phyloP scores from a whole-genome alignment of 768 basidiomycete genomes.

The Boletus huronensis region DNA sequence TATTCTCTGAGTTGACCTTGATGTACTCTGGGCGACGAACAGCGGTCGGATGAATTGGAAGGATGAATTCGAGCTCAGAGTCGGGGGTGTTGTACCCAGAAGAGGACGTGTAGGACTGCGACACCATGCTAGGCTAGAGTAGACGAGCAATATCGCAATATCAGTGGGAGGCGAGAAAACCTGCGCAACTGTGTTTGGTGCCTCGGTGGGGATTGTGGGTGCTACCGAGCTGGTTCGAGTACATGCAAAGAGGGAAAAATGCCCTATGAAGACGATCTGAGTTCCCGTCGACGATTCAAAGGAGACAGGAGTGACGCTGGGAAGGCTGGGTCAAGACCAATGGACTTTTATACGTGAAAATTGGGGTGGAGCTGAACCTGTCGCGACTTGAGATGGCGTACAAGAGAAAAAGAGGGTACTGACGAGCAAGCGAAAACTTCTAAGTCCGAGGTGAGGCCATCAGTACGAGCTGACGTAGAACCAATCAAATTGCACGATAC shows the following conservation, averaged over 20 bases:
- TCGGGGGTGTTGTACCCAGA: slow-evolving; percentile 75
- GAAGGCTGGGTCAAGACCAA: background rate
- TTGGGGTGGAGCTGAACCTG: slow-evolving; percentile 10
- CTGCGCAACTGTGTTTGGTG: slow-evolving; percentile 74
- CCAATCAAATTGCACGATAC: slow-evolving; percentile 9
- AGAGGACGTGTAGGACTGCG: slow-evolving; percentile 39
- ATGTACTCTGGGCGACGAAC: slow-evolving; percentile 73
- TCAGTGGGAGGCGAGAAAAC: slow-evolving; percentile 53
- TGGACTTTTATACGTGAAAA: slow-evolving; percentile 29
- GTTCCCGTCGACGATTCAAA: background rate
- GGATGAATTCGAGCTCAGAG: slow-evolving; percentile 62
- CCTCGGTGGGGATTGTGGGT: slow-evolving; percentile 88
- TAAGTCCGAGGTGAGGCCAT: slow-evolving; percentile 20
- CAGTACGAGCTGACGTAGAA: slow-evolving; percentile 1
- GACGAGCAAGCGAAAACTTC: slow-evolving; percentile 7
- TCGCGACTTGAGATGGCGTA: background rate
- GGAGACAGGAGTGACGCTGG: background rate
- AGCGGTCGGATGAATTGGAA: slow-evolving; percentile 82
- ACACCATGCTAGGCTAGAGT: slow-evolving; percentile 44
- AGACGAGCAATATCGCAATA: slow-evolving; percentile 27
- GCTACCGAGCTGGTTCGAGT: slow-evolving; percentile 90
- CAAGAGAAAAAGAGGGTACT: slow-evolving; percentile 17
- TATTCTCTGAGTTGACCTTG: slow-evolving; percentile 78
- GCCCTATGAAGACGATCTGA: slow-evolving; percentile 20
- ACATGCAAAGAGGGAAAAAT: slow-evolving; percentile 70